These are phyloP conservation scores for Atkinsonella hypoxylon DNA, from an alignment of 2,329 filamentous ascomycete genomes.

Conservation along the genomic window DNA sequence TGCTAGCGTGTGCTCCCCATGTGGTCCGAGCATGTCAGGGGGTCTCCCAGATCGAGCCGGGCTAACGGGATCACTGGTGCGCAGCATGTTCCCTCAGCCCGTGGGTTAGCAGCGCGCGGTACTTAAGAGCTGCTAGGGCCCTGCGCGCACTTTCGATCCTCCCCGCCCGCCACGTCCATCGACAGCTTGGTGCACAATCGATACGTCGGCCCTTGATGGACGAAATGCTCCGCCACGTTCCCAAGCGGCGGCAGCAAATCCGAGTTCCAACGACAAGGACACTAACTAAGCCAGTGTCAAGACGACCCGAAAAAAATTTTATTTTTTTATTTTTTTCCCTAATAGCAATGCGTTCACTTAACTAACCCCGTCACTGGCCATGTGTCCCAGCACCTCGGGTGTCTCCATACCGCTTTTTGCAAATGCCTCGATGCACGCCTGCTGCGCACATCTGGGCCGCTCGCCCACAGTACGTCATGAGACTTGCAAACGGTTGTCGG, in stretches of 20 bases:
- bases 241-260: not conserved
- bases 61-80: not conserved
- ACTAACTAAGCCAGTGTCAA: too few relatives aligned
- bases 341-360: too few relatives aligned
- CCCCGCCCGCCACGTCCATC: slow-evolving; percentile 3
- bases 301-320: too few relatives aligned
- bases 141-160: not conserved
- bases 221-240: slow-evolving; percentile 6
- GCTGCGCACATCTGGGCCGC: not conserved
- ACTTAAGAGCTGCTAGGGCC: not conserved
- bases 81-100: not conserved
- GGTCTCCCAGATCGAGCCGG: not conserved
- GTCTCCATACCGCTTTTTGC: not conserved
- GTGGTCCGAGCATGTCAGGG: not conserved
- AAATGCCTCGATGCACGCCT: not conserved
- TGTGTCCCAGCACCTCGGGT: not conserved
- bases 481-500: too few relatives aligned
- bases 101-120: not conserved
- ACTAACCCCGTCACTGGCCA: too few relatives aligned
- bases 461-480: not conserved
- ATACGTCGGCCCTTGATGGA: not conserved
- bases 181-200: slow-evolving; percentile 6
- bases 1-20: not conserved
- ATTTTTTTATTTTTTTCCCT: too few relatives aligned
- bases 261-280: not conserved